phyloP scores from a whole-genome alignment of 768 basidiomycete species.

The Suillus subalutaceus region DNA sequence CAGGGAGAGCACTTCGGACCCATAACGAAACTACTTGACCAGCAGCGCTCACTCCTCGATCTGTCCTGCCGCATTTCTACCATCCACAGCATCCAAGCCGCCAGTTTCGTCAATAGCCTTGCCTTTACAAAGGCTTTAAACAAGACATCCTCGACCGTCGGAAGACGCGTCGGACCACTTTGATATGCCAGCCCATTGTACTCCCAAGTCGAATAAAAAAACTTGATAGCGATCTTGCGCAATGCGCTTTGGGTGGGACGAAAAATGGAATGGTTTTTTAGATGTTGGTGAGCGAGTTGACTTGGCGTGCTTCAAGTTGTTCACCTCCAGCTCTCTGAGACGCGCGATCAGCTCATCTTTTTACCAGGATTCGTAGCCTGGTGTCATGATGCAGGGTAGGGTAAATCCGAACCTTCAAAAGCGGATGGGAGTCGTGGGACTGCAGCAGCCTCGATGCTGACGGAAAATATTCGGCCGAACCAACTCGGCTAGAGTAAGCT shows the following conservation, averaged over 20 bases:
- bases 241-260: conserved; percentile 72
- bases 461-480: not conserved
- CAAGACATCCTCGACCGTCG: conserved; percentile 89
- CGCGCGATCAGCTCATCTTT: conserved; percentile 73
- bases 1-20: conserved; percentile 71
- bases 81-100: conserved; percentile 86
- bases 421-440: conserved; percentile 23
- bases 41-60: conserved; percentile 91
- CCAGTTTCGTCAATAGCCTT: conserved; percentile 72
- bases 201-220: conserved; percentile 91
- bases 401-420: conserved; percentile 19
- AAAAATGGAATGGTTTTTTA: conserved; percentile 60
- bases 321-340: conserved; percentile 56
- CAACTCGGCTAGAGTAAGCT: too few species aligned
- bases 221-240: conserved; percentile 94
- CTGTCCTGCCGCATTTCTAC: conserved; percentile 92
- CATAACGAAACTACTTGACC: conserved; percentile 93
- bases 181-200: conserved; percentile 92
- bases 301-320: conserved; percentile 19
- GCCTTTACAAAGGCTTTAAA: conserved; percentile 80
- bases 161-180: conserved; percentile 64
- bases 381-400: conserved; percentile 37
- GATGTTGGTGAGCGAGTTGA: conserved; percentile 25
- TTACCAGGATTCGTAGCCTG: conserved; percentile 57
- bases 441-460: not conserved